Evolutionary conservation across 805 yeast species (phyloP), one percentile per base, ranked within the genome.

Genomic region (Pichia cephalocereana): DNA sequence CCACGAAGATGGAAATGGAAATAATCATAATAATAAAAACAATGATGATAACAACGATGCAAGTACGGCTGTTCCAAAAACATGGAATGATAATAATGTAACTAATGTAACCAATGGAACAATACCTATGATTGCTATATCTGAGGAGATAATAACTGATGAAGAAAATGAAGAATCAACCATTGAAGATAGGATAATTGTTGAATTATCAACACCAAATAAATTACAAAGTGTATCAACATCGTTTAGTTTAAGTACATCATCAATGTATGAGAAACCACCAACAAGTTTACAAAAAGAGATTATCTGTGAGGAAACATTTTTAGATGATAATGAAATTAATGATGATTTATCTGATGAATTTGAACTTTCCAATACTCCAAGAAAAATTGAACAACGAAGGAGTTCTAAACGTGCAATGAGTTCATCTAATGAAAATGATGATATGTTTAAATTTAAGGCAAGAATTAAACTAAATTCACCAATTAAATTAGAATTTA

Each of bases 361-460:
- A 6, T 6, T 15, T 14, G 30, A 18, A 17, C 7, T 23, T 6
- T 34, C 37, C 4, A 34, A 32, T 11, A 15, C n/a, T 3, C 37
- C 37, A 12, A 26, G 34, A 26, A 38, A 40, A 26, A 31, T 18
- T 2, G 40, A 41, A 23, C 18, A 32, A 34, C 51, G 59, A 31
- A 44, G 60, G 14, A 45, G 62, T 44, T 52, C 57, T 19, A 59
- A 63, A 40, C 48, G 65, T 38, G 57, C 64, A 11, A 63, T 60
- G 43, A 60, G 64, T 32, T 59, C 62, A 3, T 55, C 65, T 1
- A 52, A 55, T 10, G 67, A 61, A 31, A 52, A 55, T 10, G 67
- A 61, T 31, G 67, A 62, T 38, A 46, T 59, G 39, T 61, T 57
- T 27, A 60, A 60, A 41, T 47, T 57, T 15, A 53, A 64, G 34